phyloP scores from a whole-genome alignment of 192 early-diverging fungal genomes.

The Coemansia sp. region DNA sequence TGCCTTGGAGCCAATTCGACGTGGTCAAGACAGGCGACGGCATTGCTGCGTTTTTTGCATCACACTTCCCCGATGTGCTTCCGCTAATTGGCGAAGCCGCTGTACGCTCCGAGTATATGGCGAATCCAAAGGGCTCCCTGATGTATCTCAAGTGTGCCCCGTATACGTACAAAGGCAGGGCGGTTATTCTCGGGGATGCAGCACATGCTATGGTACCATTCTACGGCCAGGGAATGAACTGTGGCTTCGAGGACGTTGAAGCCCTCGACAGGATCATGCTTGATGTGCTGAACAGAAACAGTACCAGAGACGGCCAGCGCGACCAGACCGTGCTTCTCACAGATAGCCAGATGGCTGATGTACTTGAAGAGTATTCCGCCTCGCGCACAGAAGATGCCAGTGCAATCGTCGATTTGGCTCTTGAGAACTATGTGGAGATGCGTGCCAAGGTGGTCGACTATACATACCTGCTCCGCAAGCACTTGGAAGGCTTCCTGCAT shows the following conservation, averaged over 20 bases:
- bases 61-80: slow-evolving; percentile 76
- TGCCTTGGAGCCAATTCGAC: slow-evolving; percentile 86
- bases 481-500: slow-evolving; percentile 77
- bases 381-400: slow-evolving; percentile 72
- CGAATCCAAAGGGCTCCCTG: slow-evolving; percentile 81
- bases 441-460: slow-evolving; percentile 73
- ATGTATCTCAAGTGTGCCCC: slow-evolving; percentile 84
- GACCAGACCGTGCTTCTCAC: slow-evolving; percentile 33
- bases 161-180: slow-evolving; percentile 76
- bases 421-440: slow-evolving; percentile 97
- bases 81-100: slow-evolving; percentile 72
- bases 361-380: slow-evolving; percentile 73
- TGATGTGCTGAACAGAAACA: slow-evolving; percentile 50
- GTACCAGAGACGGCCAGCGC: slow-evolving; percentile 18
- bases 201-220: slow-evolving; percentile 99
- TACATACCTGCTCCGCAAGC: slow-evolving; percentile 74
- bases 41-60: slow-evolving; percentile 68
- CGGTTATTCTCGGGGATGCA: slow-evolving; percentile 88
- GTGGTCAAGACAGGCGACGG: slow-evolving; percentile 63
- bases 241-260: slow-evolving; percentile 92
- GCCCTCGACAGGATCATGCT: slow-evolving; percentile 58
- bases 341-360: slow-evolving; percentile 53
- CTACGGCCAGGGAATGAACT: slow-evolving; percentile 98
- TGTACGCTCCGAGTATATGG: slow-evolving; percentile 75
- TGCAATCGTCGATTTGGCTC: slow-evolving; percentile 89